Percentiles rank a stretch among this genome's conserved stretches.
phyloP scores from a whole-genome alignment of 176 grass and related monocot genomes.

The Pharus latifolius region DNA sequence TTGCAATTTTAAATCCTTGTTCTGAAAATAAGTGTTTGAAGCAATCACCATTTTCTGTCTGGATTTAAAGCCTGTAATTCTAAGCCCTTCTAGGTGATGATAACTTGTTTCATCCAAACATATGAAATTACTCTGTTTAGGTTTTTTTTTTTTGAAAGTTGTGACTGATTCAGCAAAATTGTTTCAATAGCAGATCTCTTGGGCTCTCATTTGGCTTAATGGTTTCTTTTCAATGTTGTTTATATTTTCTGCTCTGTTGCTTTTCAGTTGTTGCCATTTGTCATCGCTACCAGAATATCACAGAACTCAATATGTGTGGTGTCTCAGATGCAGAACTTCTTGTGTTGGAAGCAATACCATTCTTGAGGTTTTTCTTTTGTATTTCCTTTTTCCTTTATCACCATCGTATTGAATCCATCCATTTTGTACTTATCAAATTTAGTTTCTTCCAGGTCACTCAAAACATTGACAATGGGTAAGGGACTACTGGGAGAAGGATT shows the following conservation, averaged over 20 bases:
- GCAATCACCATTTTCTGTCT: too few relatives aligned
- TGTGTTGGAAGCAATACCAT: conserved; percentile 55
- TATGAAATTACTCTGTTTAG: neutral
- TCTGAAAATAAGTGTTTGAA: neutral
- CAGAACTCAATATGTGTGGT: conserved; percentile 58
- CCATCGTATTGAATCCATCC: neutral
- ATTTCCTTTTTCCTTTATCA: too few relatives aligned
- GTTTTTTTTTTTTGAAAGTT: conserved; percentile 2
- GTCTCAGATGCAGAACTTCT: conserved; percentile 68
- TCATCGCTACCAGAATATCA: conserved; percentile 60
- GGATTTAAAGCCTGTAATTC: neutral
- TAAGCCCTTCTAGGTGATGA: neutral
- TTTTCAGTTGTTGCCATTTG: conserved; percentile 81
- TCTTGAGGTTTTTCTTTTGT: conserved; percentile 49
- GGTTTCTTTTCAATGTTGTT: neutral
- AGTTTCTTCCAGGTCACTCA: conserved; percentile 50
- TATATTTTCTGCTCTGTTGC: conserved; percentile 9
- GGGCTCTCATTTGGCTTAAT: neutral
- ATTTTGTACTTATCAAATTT: neutral
- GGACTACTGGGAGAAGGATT: conserved; percentile 69
- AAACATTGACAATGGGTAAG: conserved; percentile 60
- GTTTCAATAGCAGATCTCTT: neutral
- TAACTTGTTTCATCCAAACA: neutral
- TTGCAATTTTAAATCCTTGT: neutral
- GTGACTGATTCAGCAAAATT: neutral